Evolutionary conservation across 139 green algal genomes (phyloP).

Genomic region (Picochlorum sp.): DNA sequence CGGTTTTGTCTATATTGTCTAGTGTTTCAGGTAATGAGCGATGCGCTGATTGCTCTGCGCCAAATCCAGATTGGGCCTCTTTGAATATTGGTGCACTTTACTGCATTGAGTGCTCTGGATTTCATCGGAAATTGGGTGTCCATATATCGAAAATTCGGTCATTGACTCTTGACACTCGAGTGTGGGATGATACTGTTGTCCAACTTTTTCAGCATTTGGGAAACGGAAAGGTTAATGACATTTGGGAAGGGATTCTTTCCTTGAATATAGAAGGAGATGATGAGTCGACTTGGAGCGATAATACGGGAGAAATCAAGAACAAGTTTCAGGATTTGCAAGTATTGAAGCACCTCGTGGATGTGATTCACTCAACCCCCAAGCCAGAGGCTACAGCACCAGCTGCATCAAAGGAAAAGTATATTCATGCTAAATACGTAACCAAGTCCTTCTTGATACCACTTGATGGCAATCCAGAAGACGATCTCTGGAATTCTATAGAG

Average conservation of each 20-base stretch:
- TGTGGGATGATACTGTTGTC: slow-evolving; percentile 41
- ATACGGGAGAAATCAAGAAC: too few species aligned
- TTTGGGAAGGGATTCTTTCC: slow-evolving; percentile 23
- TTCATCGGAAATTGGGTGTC: slow-evolving; percentile 80
- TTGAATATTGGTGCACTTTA: slow-evolving; percentile 81
- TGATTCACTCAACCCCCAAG: not conserved
- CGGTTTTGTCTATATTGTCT: too few species aligned
- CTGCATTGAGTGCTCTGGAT: slow-evolving; percentile 85
- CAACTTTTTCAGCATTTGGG: slow-evolving; percentile 47
- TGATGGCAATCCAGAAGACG: not conserved
- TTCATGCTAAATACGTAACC: slow-evolving; percentile 15
- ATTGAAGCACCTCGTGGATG: not conserved
- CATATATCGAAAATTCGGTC: slow-evolving; percentile 58
- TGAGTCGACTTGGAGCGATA: not conserved
- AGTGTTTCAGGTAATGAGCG: slow-evolving; percentile 50
- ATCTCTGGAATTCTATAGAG: slow-evolving; percentile 14
- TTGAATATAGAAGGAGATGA: not conserved
- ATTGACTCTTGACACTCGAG: slow-evolving; percentile 58
- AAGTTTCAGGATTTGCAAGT: too few species aligned
- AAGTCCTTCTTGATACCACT: not conserved
- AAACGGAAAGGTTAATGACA: slow-evolving; percentile 33
- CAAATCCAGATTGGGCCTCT: slow-evolving; percentile 76
- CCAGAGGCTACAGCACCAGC: not conserved
- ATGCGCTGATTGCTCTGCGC: slow-evolving; percentile 75
- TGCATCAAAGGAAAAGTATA: slow-evolving; percentile 10